Evolutionary conservation across 192 early-diverging fungal genomes (phyloP).

Genomic region (Hyaloraphidium curvatum): DNA sequence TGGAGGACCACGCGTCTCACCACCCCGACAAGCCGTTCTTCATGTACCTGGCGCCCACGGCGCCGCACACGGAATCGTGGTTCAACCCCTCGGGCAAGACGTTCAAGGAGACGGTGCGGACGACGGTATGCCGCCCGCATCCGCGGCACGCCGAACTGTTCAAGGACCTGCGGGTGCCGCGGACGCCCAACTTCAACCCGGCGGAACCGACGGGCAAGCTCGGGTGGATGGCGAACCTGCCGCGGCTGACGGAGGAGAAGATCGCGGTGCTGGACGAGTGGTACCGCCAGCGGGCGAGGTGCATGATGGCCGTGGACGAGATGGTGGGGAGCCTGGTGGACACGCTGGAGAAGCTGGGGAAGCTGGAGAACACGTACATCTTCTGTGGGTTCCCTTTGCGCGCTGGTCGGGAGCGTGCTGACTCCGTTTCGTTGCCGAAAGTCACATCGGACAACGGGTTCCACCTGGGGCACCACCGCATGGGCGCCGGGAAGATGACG

Average conservation of each 20-base stretch:
- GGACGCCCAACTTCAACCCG: conserved; percentile 37
- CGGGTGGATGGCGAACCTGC: conserved; percentile 25
- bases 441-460: conserved; percentile 50
- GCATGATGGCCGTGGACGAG: conserved; percentile 39
- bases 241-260: conserved; percentile 16
- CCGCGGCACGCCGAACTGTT: conserved; percentile 34
- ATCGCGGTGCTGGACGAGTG: conserved; percentile 22
- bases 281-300: conserved; percentile 30
- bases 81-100: too few species aligned
- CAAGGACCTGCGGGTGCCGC: conserved; percentile 26
- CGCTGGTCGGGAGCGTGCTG: too few species aligned
- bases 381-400: too few species aligned
- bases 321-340: conserved; percentile 31
- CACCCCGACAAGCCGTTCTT: conserved; percentile 21
- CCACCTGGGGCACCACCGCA: conserved; percentile 40
- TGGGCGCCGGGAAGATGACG: conserved; percentile 35
- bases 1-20: too few species aligned
- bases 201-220: conserved; percentile 23
- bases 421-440: too few species aligned
- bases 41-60: conserved; percentile 32
- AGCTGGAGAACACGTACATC: conserved; percentile 38
- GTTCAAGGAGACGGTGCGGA: too few species aligned
- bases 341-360: conserved; percentile 21
- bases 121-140: conserved; percentile 34
- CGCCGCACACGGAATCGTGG: conserved; percentile 37